Evolutionary conservation across 495 filamentous ascomycete genomes (phyloP).

Genomic region (Penicillium lividum): DNA sequence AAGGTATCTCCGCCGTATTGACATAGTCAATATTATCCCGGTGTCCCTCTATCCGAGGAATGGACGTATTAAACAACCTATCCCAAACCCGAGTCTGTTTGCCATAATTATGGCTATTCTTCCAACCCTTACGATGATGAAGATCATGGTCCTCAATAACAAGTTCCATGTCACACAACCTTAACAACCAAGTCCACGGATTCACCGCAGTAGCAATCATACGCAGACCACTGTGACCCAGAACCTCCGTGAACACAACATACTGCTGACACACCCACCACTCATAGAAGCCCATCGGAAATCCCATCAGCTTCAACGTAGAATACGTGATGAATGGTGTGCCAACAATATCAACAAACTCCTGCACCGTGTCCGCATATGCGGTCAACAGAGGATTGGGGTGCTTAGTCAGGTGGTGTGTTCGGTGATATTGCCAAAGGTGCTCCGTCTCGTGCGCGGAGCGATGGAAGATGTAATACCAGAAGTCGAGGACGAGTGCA

Average conservation of each 20-base stretch:
- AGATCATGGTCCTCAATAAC: slow-evolving; percentile 48
- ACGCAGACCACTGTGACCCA: slow-evolving; percentile 42
- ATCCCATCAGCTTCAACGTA: slow-evolving; percentile 31
- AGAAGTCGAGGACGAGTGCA: slow-evolving; percentile 46
- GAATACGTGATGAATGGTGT: slow-evolving; percentile 40
- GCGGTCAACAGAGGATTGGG: slow-evolving; percentile 45
- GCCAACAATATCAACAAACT: slow-evolving; percentile 47
- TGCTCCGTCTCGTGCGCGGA: slow-evolving; percentile 42
- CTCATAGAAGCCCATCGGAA: slow-evolving; percentile 46
- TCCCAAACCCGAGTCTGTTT: slow-evolving; percentile 49
- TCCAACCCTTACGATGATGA: slow-evolving; percentile 47
- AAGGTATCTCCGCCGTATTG: slow-evolving; percentile 31
- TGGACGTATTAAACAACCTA: slow-evolving; percentile 40
- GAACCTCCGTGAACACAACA: slow-evolving; percentile 41
- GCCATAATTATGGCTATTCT: slow-evolving; percentile 47
- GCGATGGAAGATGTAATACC: slow-evolving; percentile 48
- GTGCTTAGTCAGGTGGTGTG: slow-evolving; percentile 47
- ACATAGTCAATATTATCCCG: slow-evolving; percentile 41
- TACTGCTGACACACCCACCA: slow-evolving; percentile 49
- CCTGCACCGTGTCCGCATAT: slow-evolving; percentile 45
- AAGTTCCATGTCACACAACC: slow-evolving; percentile 36
- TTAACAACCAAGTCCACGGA: slow-evolving; percentile 39
- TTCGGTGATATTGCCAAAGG: slow-evolving; percentile 46
- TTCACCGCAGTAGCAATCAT: slow-evolving; percentile 35
- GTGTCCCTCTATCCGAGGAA: slow-evolving; percentile 36